phyloP scores from a whole-genome alignment of 2,329 filamentous ascomycete species.

The Aspergillus aculeatinus region DNA sequence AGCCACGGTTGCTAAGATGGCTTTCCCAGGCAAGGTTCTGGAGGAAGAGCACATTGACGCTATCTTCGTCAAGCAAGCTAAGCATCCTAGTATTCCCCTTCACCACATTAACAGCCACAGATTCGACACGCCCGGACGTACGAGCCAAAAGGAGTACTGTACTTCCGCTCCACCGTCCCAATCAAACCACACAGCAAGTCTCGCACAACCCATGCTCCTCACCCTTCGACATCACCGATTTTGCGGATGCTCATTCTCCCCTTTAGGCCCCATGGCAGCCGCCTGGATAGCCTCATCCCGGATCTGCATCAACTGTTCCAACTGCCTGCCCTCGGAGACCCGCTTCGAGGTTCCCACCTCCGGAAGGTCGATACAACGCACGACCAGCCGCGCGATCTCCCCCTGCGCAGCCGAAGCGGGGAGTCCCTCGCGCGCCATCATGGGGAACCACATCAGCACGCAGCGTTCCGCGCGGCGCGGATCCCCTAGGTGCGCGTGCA shows the following conservation, averaged over 20 bases:
- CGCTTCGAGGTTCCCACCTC: constrained; percentile 51
- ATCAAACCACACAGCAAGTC: too few relatives aligned
- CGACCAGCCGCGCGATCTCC: constrained; percentile 50
- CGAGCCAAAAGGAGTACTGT: too few relatives aligned
- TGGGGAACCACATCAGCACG: constrained; percentile 55
- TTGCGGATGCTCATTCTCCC: neutral
- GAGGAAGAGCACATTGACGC: too few relatives aligned
- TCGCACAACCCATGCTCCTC: too few relatives aligned
- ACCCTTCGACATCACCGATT: neutral
- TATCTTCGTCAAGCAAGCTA: too few relatives aligned
- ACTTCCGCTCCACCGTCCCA: too few relatives aligned
- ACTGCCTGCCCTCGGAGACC: constrained; percentile 12
- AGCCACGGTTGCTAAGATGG: too few relatives aligned
- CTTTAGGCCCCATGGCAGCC: neutral
- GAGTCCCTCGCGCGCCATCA: constrained; percentile 59
- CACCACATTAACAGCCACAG: too few relatives aligned
- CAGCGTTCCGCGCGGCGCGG: constrained; percentile 47
- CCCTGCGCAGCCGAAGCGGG: constrained; percentile 46
- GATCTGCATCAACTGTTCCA: neutral
- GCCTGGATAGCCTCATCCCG: neutral
- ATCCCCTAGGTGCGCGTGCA: constrained; percentile 49
- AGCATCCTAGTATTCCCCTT: neutral
- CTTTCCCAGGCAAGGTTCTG: too few relatives aligned
- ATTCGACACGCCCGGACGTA: too few relatives aligned
- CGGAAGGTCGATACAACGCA: constrained; percentile 55